These are phyloP conservation scores for Claviceps lovelessii DNA, from an alignment of 2,329 filamentous ascomycete species.

Conservation along the genomic window DNA sequence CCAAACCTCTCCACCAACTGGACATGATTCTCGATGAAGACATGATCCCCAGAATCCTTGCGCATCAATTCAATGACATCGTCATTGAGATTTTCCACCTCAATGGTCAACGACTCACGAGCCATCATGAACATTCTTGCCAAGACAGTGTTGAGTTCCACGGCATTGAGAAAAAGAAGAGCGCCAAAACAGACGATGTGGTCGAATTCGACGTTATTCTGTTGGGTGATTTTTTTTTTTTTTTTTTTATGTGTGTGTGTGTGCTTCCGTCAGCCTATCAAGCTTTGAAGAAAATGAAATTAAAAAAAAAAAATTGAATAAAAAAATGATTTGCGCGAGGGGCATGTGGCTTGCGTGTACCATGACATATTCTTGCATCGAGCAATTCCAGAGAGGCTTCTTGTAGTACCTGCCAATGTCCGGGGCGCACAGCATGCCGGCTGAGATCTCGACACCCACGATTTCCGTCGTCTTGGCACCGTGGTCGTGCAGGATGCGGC, in stretches of 20 bases:
- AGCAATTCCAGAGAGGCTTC: background rate
- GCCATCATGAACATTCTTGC: background rate
- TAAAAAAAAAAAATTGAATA: background rate
- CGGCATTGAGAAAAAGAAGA: background rate
- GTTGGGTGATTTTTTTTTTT: too few species aligned
- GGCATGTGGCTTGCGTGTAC: background rate
- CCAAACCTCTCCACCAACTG: background rate
- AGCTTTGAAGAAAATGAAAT: background rate
- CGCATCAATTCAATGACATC: background rate
- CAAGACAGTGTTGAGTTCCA: background rate
- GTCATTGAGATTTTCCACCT: background rate
- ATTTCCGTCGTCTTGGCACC: background rate
- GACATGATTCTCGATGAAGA: background rate
- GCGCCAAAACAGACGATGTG: background rate
- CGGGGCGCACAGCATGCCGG: background rate
- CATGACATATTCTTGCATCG: background rate
- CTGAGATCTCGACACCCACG: background rate
- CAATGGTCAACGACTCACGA: background rate
- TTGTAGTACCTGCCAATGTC: background rate
- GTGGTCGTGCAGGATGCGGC: background rate
- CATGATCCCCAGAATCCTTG: background rate
- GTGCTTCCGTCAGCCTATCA: too few species aligned
- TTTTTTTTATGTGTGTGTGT: too few species aligned
- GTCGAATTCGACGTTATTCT: background rate
- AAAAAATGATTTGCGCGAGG: too few species aligned